These are phyloP conservation scores for Actinomortierella ambigua DNA, from an alignment of 371 early-diverging fungal genomes.

Conservation along the genomic window DNA sequence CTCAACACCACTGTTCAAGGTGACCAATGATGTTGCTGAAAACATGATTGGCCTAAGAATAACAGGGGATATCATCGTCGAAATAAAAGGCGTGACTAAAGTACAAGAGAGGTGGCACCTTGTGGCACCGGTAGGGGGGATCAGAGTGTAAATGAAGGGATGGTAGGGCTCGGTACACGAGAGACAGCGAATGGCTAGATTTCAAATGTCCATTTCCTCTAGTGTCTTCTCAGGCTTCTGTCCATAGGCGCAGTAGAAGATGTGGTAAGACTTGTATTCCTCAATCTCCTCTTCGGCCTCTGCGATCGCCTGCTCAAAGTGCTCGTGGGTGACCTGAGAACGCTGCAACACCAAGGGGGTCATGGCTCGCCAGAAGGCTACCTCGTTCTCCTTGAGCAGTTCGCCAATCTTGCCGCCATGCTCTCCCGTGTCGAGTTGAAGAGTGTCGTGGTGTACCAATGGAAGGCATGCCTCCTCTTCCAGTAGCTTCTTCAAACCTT, in stretches of 20 bases:
- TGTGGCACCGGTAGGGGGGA: no score
- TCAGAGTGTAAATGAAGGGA: no score
- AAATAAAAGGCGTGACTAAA: no score
- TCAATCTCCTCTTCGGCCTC: slow-evolving; percentile 24
- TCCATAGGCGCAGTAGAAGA: slow-evolving; percentile 24
- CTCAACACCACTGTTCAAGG: no score
- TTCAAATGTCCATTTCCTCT: no score
- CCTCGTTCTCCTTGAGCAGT: slow-evolving; percentile 33
- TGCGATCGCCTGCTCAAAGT: slow-evolving; percentile 18
- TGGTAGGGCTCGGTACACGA: no score
- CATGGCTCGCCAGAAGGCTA: slow-evolving; percentile 29
- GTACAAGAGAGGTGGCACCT: no score
- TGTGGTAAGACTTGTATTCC: slow-evolving; percentile 26
- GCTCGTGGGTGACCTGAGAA: slow-evolving; percentile 12
- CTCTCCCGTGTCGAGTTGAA: slow-evolving; percentile 18
- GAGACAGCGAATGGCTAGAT: no score
- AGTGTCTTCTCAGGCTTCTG: slow-evolving; percentile 13
- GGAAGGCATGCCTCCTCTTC: slow-evolving; percentile 7
- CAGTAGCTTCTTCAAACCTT: slow-evolving; percentile 2
- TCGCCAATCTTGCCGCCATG: slow-evolving; percentile 39
- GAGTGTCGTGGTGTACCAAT: slow-evolving; percentile 11
- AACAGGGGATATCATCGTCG: no score
- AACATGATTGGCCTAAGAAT: no score
- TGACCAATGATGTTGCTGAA: no score
- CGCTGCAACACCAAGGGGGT: slow-evolving; percentile 24